Base-by-base conservation (phyloP, 148 eudicot species). In the Rhododendron henanense region DNA sequence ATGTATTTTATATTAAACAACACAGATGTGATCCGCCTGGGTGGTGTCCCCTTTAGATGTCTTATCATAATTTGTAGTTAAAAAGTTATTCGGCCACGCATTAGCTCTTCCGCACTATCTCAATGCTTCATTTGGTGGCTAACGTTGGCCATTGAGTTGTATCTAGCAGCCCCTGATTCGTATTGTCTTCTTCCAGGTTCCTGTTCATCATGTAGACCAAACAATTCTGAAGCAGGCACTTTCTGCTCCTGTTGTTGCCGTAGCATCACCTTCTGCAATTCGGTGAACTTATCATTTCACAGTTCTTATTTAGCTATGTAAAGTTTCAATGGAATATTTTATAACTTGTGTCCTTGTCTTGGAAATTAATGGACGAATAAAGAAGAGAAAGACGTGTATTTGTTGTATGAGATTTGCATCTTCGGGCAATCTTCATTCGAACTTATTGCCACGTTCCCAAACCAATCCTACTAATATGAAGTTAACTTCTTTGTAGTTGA, bases 251-350 rank as follows among this genome's bases (percentile, higher is more conserved):
- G 99, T 97, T 86, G 87, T 97, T 88, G 94, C 99, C 37, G 95
- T 94, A 53, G 99, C 98, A 28, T 95, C 99, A 31, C 98, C 99
- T 89, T 97, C 99, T 90, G 98, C 98, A 57, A 77, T 94, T 84
- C 92, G 96, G 99, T 97, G 93, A 85, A 31, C 39, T 51, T 5
- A 28, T 47, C 14, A 4, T 41, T 75, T 77, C 47, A 3, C 59
- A 67, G 35, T 18, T 39, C 21, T 81, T 85, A 41, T 61, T 16
- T 51, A 18, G 76, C 84, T 80, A 25, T 55, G 48, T 23, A 21
- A 39, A 35, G 28, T 79, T 45, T 80, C 23, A 53, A 1, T 1
- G 33, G 28, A 53, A 23, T 74, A 44, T 86, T 75, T 41, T 57
- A 45, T 48, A 45, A 31, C 10, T 33, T n/a, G 19, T 74, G n/a